Evolutionary conservation across 208 protist genomes (phyloP).

Genomic region (Borovskyia barvae): DNA sequence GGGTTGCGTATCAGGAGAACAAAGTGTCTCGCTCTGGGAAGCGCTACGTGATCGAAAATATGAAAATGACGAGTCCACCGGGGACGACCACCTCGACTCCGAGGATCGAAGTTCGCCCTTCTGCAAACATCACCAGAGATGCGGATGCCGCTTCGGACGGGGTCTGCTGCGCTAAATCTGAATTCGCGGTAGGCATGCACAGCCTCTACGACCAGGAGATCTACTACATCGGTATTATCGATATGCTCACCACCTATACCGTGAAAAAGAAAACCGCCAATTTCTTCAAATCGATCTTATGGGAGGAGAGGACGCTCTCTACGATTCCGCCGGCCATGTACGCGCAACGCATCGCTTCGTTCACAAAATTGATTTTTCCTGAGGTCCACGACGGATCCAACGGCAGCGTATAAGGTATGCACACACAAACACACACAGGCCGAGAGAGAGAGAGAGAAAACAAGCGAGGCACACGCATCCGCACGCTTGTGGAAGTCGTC

Average conservation of each 20-base stretch:
- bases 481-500: too few relatives aligned
- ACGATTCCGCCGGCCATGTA: conserved; percentile 76
- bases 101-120: conserved; percentile 17
- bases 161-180: conserved; percentile 1
- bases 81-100: not conserved
- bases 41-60: conserved; percentile 44
- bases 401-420: too few relatives aligned
- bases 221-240: conserved; percentile 90
- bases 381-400: conserved; percentile 20
- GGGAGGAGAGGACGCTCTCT: conserved; percentile 65
- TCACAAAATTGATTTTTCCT: conserved; percentile 72
- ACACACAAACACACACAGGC: too few relatives aligned
- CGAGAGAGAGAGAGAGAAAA: too few relatives aligned
- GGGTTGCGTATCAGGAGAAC: conserved; percentile 70
- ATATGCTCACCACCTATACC: conserved; percentile 81
- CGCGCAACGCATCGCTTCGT: conserved; percentile 52
- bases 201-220: conserved; percentile 74
- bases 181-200: conserved; percentile 51
- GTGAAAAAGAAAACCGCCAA: conserved; percentile 83
- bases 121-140: too few relatives aligned
- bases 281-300: conserved; percentile 87
- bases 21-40: conserved; percentile 39
- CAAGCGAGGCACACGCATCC: too few relatives aligned
- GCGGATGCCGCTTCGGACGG: not conserved
- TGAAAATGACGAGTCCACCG: conserved; percentile 20